Percentiles rank a stretch among this genome's conserved stretches.
phyloP scores from a whole-genome alignment of 1,284 basidiomycete species.

The Boletellus deceptivus region DNA sequence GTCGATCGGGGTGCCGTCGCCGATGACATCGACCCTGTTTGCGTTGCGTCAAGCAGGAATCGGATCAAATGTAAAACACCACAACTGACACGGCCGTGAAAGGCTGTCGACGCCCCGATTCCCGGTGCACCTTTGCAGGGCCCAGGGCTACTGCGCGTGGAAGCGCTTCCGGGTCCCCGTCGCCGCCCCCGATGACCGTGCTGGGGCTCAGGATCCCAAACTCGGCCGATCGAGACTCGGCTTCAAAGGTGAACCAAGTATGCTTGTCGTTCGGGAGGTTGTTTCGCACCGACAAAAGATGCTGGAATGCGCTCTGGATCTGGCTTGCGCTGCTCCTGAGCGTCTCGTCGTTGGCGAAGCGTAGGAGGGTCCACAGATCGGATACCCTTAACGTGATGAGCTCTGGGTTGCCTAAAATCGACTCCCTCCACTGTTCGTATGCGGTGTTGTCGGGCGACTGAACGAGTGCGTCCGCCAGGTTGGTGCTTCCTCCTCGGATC shows the following conservation, averaged over 20 bases:
- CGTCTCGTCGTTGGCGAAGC: neutral
- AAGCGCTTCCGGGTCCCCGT: neutral
- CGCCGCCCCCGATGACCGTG: neutral
- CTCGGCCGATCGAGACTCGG: neutral
- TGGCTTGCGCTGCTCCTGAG: neutral
- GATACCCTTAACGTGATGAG: neutral
- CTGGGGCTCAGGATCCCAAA: neutral
- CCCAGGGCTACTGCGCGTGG: neutral
- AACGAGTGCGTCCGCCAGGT: neutral
- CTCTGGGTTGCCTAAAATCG: neutral
- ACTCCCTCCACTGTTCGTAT: neutral
- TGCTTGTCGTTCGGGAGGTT: neutral
- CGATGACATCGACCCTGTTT: neutral
- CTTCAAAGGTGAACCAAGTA: neutral
- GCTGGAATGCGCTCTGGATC: neutral
- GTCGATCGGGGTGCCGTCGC: neutral
- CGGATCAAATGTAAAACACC: neutral
- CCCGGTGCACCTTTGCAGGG: neutral
- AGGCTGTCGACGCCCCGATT: neutral
- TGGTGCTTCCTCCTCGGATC: neutral
- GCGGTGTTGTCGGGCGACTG: neutral
- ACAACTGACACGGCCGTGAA: neutral
- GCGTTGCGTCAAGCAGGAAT: neutral
- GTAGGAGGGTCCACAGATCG: neutral
- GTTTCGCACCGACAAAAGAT: neutral